These are phyloP conservation scores for Melanogaster broomeanus DNA, from an alignment of 768 basidiomycete genomes.

Conservation along the genomic window DNA sequence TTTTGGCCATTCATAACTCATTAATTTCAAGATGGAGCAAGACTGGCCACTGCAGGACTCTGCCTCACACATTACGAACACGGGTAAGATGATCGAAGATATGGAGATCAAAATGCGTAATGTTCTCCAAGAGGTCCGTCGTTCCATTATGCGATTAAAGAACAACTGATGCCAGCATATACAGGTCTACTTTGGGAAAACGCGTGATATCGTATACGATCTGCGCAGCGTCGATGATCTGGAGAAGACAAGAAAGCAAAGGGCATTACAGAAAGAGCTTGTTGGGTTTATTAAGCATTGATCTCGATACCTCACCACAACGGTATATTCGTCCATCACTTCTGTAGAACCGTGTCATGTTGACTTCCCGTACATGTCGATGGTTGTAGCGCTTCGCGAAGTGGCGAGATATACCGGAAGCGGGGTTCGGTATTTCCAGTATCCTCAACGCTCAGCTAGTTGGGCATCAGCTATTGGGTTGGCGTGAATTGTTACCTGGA, in stretches of 20 bases:
- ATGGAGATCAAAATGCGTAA: constrained; percentile 99
- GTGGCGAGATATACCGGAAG: neutral
- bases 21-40: constrained; percentile 67
- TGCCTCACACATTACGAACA: constrained; percentile 88
- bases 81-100: constrained; percentile 96
- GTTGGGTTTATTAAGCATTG: constrained; percentile 81
- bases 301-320: constrained; percentile 17
- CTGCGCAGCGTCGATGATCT: constrained; percentile 86
- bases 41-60: constrained; percentile 81
- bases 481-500: constrained; percentile 84
- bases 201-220: constrained; percentile 92
- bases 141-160: constrained; percentile 4
- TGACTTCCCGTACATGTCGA: neutral
- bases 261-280: constrained; percentile 88
- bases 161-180: constrained; percentile 9
- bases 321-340: constrained; percentile 11
- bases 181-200: constrained; percentile 95
- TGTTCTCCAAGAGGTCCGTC: constrained; percentile 76
- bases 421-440: neutral
- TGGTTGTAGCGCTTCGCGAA: neutral
- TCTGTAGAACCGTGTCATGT: neutral
- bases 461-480: constrained; percentile 90
- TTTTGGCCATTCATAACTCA: constrained; percentile 11
- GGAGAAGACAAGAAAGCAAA: constrained; percentile 76
- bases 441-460: constrained; percentile 25